Evolutionary conservation across 2,329 filamentous ascomycete genomes (phyloP), one percentile per base, ranked within the genome.

Genomic region (Rhynchosporium graminicola): DNA sequence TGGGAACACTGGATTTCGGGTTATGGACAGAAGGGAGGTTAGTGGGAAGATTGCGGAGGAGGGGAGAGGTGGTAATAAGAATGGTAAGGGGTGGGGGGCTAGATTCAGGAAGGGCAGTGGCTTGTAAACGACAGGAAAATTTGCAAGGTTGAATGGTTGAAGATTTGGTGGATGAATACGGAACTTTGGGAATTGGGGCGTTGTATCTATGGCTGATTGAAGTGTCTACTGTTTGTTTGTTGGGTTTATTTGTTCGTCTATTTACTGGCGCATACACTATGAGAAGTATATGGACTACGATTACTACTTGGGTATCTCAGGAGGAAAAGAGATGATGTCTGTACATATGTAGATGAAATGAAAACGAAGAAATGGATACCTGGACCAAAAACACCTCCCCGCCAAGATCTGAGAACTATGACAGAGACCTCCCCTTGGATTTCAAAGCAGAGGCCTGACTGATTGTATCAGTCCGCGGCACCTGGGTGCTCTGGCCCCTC

Each of bases 21-120:
- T 48, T 13, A 26, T 43, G 26, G 57, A 51, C 46, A 77, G 82
- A 52, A 77, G 88, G 51, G 86, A 88, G 64, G 88, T 91, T 2
- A 92, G 88, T 72, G 90, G 89, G 0, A 91, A 89, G 78, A 76
- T 87, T 60, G 88, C 82, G 0, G 89, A 92, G 73, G 90, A 93
- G 73, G 89, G 89, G 1, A 59, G 71, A 48, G 68, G 68, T 5
- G 69, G 66, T 3, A 57, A 51, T n/a, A 48, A 46, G n/a, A 59
- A 38, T 20, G 63, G 63, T 26, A 54, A 54, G 36, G 48, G 63
- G 28, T 74, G 68, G 71, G 69, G 64, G 36, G 72, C 73, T 29
- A 75, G 74, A 68, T 73, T 74, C 60, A 72, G 79, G 67, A 80
- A 78, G 63, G 73, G 77, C 12, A 74, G 72, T 36, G 71, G 74